Evolutionary conservation across 306 rosid species (phyloP).

Genomic region (Elaeagnus macrophylla): DNA sequence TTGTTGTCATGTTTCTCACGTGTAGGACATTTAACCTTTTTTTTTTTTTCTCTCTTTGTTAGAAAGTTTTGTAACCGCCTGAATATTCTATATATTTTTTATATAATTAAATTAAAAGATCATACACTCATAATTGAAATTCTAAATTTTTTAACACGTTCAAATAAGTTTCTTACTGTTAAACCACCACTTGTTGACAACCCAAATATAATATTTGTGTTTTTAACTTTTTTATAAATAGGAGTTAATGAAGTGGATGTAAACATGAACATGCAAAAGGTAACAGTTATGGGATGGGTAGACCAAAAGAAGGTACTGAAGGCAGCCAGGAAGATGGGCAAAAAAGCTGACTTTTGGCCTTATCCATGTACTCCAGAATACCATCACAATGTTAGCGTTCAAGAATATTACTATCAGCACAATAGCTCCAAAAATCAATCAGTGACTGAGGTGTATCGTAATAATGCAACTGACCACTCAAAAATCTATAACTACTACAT

Average conservation of each 20-base stretch:
- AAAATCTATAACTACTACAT: constrained; percentile 31
- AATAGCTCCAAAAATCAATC: neutral
- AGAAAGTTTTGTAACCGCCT: too few relatives aligned
- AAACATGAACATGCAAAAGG: constrained; percentile 55
- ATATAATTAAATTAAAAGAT: too few relatives aligned
- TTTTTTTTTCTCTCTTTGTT: too few relatives aligned
- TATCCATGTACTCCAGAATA: constrained; percentile 48
- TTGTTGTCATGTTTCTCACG: too few relatives aligned
- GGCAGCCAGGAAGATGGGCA: constrained; percentile 48
- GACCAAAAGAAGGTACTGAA: constrained; percentile 46
- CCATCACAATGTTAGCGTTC: constrained; percentile 24
- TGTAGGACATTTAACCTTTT: too few relatives aligned
- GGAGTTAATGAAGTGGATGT: constrained; percentile 59
- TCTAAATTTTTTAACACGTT: too few relatives aligned
- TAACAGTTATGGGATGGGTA: constrained; percentile 77
- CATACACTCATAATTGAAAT: too few relatives aligned
- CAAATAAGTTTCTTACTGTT: too few relatives aligned
- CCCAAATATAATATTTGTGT: too few relatives aligned
- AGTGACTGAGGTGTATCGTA: neutral
- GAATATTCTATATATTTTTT: too few relatives aligned
- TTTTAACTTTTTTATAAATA: neutral
- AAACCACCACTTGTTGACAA: too few relatives aligned
- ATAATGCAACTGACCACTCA: constrained; percentile 9
- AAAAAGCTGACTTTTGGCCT: constrained; percentile 66
- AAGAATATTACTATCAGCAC: constrained; percentile 10